Percentiles rank a stretch among this genome's conserved stretches.
Evolutionary conservation across 1,139 yeast genomes (phyloP).

Genomic region (Blastobotrys niveus): DNA sequence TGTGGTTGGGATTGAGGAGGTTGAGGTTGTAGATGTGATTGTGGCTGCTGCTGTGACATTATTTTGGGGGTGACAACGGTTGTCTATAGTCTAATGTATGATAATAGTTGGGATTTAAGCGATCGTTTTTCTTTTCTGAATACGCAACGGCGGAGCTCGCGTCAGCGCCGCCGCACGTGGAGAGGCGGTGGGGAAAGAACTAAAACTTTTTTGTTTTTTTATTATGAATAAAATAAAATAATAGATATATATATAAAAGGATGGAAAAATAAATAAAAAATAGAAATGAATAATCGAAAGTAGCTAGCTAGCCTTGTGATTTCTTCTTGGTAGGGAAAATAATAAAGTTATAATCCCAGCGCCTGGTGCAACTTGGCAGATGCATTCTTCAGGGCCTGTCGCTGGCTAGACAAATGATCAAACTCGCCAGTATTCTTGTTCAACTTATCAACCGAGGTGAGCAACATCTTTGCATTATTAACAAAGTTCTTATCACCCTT

Average conservation of each 20-base stretch:
- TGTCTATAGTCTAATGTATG: background rate
- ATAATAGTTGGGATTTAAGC: no score
- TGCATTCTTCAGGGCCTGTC: slow-evolving; percentile 3
- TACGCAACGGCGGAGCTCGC: no score
- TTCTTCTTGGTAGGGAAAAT: background rate
- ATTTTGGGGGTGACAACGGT: background rate
- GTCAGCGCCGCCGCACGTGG: no score
- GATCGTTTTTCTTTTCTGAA: no score
- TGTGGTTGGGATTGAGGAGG: background rate
- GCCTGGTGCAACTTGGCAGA: slow-evolving; percentile 2
- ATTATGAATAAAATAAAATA: background rate
- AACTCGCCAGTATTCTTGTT: slow-evolving; percentile 13
- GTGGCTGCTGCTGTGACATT: background rate
- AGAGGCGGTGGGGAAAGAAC: no score
- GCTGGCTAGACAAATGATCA: slow-evolving; percentile 3
- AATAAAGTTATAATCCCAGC: background rate
- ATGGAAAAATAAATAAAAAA: background rate
- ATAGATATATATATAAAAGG: background rate
- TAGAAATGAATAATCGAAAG: no score
- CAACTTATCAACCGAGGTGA: slow-evolving; percentile 8
- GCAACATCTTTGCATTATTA: background rate
- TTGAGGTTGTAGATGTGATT: background rate
- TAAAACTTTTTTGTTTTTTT: no score
- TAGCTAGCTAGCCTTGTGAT: no score
- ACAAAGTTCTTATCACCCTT: background rate